These are phyloP conservation scores for Reutealis trisperma DNA, from an alignment of 345 rosid genomes.

Conservation along the genomic window DNA sequence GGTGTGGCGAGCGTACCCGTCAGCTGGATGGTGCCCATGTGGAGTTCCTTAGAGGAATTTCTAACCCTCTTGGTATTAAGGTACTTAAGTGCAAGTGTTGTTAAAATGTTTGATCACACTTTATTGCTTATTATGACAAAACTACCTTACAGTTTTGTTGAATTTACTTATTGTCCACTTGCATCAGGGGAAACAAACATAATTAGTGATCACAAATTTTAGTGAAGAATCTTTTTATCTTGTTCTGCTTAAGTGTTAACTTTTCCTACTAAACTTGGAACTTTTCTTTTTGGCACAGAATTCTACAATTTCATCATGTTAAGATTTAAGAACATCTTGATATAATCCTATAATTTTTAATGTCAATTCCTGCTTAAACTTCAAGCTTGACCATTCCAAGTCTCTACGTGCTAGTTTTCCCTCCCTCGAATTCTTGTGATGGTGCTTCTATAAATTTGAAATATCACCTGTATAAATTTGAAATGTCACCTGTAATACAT, in stretches of 20 bases:
- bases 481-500: no score
- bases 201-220: not conserved
- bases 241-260: not conserved
- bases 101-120: not conserved
- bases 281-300: not conserved
- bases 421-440: not conserved
- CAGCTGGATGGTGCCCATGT: slow-evolving; percentile 38
- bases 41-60: slow-evolving; percentile 34
- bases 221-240: not conserved
- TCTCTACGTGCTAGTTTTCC: not conserved
- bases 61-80: slow-evolving; percentile 38
- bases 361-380: not conserved
- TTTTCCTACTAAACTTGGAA: not conserved
- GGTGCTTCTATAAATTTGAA: not conserved
- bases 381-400: not conserved
- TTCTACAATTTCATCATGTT: not conserved
- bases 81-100: slow-evolving; percentile 3
- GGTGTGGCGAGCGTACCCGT: slow-evolving; percentile 37
- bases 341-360: not conserved
- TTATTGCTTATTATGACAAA: not conserved
- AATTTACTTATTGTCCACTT: not conserved
- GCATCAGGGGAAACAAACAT: not conserved
- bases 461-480: not conserved
- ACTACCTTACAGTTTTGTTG: not conserved
- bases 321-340: not conserved